phyloP scores from a whole-genome alignment of 75 land plant genomes.

The Sequoiadendron giganteum region DNA sequence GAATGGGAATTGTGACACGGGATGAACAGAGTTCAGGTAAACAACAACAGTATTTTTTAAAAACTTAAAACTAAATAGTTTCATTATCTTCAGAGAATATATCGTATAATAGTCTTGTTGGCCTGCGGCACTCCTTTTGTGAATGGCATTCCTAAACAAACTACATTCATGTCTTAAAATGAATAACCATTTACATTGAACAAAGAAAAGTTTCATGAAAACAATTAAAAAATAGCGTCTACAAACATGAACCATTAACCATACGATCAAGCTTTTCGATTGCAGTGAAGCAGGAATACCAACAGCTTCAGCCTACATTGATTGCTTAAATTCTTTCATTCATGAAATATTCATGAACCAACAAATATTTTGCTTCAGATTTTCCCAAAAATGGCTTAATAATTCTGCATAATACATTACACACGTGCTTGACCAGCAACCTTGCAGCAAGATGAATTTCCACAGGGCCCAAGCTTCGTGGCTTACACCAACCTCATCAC shows the following conservation, averaged over 20 bases:
- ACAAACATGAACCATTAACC: background rate
- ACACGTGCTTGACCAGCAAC: background rate
- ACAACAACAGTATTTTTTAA: no score
- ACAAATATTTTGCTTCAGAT: background rate
- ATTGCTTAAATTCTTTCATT: background rate
- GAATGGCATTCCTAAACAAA: background rate
- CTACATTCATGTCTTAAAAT: background rate
- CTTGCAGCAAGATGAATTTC: background rate
- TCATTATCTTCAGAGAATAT: no score
- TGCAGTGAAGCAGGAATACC: background rate
- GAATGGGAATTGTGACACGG: no score
- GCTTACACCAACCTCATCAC: background rate
- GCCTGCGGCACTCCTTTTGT: background rate
- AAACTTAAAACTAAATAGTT: no score
- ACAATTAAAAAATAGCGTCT: background rate
- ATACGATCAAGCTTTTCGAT: background rate
- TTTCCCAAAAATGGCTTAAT: background rate
- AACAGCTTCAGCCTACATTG: background rate
- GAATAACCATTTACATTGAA: background rate
- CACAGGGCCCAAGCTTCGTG: background rate
- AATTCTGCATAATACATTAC: background rate
- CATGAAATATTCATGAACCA: background rate
- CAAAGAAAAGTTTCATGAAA: background rate
- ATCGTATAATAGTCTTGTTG: background rate
- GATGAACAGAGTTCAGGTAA: no score